These are phyloP conservation scores for Picea glauca DNA, from an alignment of 75 land plant species.

Conservation along the genomic window DNA sequence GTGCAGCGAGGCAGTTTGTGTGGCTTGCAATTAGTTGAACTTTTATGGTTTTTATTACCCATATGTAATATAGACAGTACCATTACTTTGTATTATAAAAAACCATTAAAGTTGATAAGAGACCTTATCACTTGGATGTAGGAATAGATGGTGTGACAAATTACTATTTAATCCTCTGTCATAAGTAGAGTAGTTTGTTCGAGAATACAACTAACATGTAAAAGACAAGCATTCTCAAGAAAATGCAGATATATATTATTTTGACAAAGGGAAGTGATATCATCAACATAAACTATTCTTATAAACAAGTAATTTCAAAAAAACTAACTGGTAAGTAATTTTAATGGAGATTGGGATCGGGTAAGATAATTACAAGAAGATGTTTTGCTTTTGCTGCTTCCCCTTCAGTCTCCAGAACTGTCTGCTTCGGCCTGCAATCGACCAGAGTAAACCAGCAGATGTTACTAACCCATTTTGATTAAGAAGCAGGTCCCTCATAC, in stretches of 20 bases:
- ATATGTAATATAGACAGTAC: too few species aligned
- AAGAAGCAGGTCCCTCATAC: too few species aligned
- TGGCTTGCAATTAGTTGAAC: too few species aligned
- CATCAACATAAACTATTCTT: background rate
- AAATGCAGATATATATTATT: too few species aligned
- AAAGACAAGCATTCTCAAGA: background rate
- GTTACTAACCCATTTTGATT: too few species aligned
- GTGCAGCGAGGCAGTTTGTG: too few species aligned
- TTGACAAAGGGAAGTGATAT: background rate
- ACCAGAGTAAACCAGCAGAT: background rate
- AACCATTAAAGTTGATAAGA: too few species aligned
- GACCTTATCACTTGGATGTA: too few species aligned
- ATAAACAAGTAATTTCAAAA: background rate
- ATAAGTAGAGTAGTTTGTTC: background rate
- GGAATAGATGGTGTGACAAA: too few species aligned
- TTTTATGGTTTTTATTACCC: too few species aligned
- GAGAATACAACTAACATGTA: background rate
- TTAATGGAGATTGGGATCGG: background rate
- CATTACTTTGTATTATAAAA: too few species aligned
- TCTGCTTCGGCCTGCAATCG: slow-evolving; percentile 78
- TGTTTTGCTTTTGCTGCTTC: slow-evolving; percentile 82
- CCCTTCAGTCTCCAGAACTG: slow-evolving; percentile 92
- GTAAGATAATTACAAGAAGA: slow-evolving; percentile 38
- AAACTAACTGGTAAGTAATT: background rate
- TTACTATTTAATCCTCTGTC: too few species aligned